Base-by-base conservation (phyloP, 2,329 filamentous ascomycete species). In the Dendryphion nanum region DNA sequence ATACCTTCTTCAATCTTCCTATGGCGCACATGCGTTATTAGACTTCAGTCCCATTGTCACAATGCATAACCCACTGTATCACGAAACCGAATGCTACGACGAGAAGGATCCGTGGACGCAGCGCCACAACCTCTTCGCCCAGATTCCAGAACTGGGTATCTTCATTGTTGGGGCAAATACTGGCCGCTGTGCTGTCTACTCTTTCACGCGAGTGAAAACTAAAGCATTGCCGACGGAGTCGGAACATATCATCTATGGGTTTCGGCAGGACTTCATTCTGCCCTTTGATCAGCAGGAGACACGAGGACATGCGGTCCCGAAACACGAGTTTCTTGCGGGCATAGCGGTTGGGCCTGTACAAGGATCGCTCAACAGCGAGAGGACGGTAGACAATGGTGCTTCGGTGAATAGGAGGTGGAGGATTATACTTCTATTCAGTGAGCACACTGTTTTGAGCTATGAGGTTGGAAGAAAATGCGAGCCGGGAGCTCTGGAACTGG, bases 101-200 rank as follows among this genome's bases (percentile, higher is more conserved):
- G 10, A 8, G 8, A 10, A 15, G 26, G 15, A 15, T 17, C n/a
- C 33, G 38, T 59, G 10, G 50, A 50, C 19, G 45, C 51, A 29
- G 28, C 75, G 80, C 6, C 64, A 87, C 16, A 82, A 76, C 63
- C 80, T 86, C 72, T 64, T 80, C 24, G 67, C 75, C 0, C 74
- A 82, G 35, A 79, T 90, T 1, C 83, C 83, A 0, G 81, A 86
- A 50, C 69, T 93, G 1, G 82, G 75, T n/a, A 68, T 89, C 12
- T 76, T 89, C 6, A 70, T 87, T 3, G 68, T 83, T 1, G 86
- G 76, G 1, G 83, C 81, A 8, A 75, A 81, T n/a, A 76, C 75
- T 33, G 86, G 86, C 1, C 74, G 80, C 6, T 84, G 81, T 1
- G 73, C 77, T 1, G 67, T 91, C 3, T 57, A 85, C 37, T 75